Conservation (phyloP, 1,139 yeast species). For the Sugiyamaella pinicola region DNA sequence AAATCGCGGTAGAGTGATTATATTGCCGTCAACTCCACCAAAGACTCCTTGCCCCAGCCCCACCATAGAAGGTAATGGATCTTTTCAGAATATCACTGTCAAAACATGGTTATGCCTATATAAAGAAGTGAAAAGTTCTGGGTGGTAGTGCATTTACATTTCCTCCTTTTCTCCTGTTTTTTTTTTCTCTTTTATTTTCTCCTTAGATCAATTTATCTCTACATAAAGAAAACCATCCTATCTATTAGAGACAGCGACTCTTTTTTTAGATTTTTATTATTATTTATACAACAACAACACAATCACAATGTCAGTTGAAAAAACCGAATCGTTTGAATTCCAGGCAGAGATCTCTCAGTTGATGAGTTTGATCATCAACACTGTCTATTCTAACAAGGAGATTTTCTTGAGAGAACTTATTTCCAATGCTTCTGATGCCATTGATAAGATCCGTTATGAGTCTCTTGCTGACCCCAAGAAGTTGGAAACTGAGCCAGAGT, state of each 20-base stretch:
- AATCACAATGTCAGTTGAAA: slow-evolving; percentile 25
- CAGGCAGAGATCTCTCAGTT: slow-evolving; percentile 99
- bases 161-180: slow-evolving; percentile 6
- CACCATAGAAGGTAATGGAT: slow-evolving; percentile 24
- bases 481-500: slow-evolving; percentile 93
- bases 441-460: slow-evolving; percentile 96
- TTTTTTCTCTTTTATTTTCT: slow-evolving; percentile 8
- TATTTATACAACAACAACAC: slow-evolving; percentile 1
- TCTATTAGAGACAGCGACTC: neutral
- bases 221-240: neutral
- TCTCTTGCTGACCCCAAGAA: slow-evolving; percentile 89
- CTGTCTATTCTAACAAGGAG: slow-evolving; percentile 99
- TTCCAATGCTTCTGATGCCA: slow-evolving; percentile 96
- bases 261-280: neutral
- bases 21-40: no score
- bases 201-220: slow-evolving; percentile 14
- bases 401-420: slow-evolving; percentile 98
- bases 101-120: slow-evolving; percentile 14
- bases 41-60: slow-evolving; percentile 9
- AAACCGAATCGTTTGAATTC: slow-evolving; percentile 62
- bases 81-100: slow-evolving; percentile 19
- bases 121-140: slow-evolving; percentile 17
- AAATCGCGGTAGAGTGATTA: slow-evolving; percentile 2
- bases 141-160: neutral
- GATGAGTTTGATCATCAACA: slow-evolving; percentile 99